Percentiles rank a stretch among this genome's conserved stretches.
Evolutionary conservation across 192 early-diverging fungal genomes (phyloP).

Genomic region (Coemansia sp.): DNA sequence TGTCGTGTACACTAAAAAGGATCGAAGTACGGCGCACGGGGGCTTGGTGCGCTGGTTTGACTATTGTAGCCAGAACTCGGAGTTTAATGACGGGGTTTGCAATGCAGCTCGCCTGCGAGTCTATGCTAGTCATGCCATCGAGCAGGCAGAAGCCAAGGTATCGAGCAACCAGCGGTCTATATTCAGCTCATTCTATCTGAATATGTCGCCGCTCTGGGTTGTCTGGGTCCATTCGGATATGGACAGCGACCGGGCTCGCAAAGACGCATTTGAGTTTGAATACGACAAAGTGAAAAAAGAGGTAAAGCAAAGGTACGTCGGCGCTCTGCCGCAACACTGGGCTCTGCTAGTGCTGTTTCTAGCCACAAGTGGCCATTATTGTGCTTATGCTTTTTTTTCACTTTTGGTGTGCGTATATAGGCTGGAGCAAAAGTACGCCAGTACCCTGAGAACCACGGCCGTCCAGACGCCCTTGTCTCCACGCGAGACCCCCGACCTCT

Average conservation of each 20-base stretch:
- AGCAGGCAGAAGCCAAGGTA: not conserved
- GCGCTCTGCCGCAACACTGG: not conserved
- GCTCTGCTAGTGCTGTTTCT: not conserved
- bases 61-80: not conserved
- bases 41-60: not conserved
- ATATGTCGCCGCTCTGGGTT: slow-evolving; percentile 9
- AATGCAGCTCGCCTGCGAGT: not conserved
- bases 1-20: not conserved
- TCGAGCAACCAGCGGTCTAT: not conserved
- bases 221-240: slow-evolving; percentile 11
- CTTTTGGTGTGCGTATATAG: not conserved
- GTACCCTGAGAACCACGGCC: not conserved
- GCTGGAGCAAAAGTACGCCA: not conserved
- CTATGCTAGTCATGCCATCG: not conserved
- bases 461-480: not conserved
- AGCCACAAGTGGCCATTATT: not conserved
- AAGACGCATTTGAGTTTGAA: not conserved
- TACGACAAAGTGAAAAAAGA: not conserved
- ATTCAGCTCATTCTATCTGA: not conserved
- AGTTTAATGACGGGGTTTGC: not conserved
- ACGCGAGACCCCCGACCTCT: not conserved
- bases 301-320: not conserved
- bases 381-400: not conserved
- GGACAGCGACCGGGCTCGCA: not conserved
- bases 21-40: not conserved